Evolutionary conservation across 169 alveolate genomes (phyloP), one percentile per base, ranked within the genome.

Genomic region (Fabrea salina): DNA sequence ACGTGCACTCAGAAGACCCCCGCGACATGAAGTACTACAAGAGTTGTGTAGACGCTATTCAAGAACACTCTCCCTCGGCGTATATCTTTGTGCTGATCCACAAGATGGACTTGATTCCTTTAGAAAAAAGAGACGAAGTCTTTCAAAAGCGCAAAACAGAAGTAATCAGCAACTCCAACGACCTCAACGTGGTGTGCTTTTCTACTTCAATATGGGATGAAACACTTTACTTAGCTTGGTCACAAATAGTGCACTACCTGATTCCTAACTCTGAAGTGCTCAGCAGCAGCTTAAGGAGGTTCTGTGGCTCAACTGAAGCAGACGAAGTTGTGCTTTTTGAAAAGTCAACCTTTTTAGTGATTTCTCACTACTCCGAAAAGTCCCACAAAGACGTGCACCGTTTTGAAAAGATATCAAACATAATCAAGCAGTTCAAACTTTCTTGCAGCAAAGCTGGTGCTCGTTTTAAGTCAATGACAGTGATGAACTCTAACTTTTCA

Each of bases 201-300:
- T 89, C 87, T 39, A 96, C 99, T 11, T 88, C 96, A 30, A 96
- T 96, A 49, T 96, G 99, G 99, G 98, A 96, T 78, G 98, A 95
- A 72, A 89, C 98, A 61, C 93, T 95, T 37, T 94, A 92, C 79
- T 92, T 94, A 70, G 99, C 98, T 6, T 96, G 98, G 98, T 90
- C 97, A 70, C 80, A 90, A 72, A 96, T 96, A 56, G 98, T 95
- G 25, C 75, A 91, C 47, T 89, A 92, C 68, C 79, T 96, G 67
- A 91, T 95, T 33, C 98, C 97, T 3, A 92, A 95, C 80, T 88
- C 91, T 41, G 84, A 84, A 40, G 79, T 82, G 7, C 90, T 96
- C 8, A 90, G 91, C 71, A 53, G 85, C 30, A 86, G 91, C 80
- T 80, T 96, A 67, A 74, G 84, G 72, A 79, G 87, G 59, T 92